A percentile compares a stretch with the other conserved stretches of the same genome.
Evolutionary conservation across 2,329 filamentous ascomycete genomes (phyloP).

Genomic region (Calonectria montana): DNA sequence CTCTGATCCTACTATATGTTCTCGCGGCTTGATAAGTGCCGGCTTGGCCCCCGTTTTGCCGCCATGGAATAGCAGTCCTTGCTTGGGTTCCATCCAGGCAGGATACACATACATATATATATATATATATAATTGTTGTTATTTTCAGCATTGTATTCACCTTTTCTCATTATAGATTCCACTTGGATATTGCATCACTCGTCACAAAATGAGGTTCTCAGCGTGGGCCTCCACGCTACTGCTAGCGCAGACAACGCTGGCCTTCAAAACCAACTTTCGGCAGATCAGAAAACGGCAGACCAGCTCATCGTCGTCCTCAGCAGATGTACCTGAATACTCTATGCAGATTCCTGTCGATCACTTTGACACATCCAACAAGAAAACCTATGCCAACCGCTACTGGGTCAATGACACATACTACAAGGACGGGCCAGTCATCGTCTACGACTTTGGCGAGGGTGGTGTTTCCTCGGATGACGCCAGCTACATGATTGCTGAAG

Average conservation of each 20-base stretch:
- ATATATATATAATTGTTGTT: too few relatives aligned
- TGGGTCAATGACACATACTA: slow-evolving; percentile 41
- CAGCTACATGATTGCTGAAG: slow-evolving; percentile 22
- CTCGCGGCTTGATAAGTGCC: not conserved
- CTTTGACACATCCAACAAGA: slow-evolving; percentile 30
- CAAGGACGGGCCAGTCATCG: slow-evolving; percentile 38
- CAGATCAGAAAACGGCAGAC: not conserved
- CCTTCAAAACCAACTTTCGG: slow-evolving; percentile 9
- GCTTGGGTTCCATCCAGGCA: not conserved
- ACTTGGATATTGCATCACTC: not conserved
- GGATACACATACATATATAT: not conserved
- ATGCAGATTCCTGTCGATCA: slow-evolving; percentile 35
- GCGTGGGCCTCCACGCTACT: slow-evolving; percentile 7
- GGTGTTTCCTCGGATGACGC: slow-evolving; percentile 10
- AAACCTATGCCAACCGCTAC: slow-evolving; percentile 35
- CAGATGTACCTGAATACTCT: slow-evolving; percentile 20
- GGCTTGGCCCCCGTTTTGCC: not conserved
- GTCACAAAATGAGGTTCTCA: slow-evolving; percentile 9
- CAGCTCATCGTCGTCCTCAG: not conserved
- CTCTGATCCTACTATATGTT: not conserved
- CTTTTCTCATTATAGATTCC: too few relatives aligned
- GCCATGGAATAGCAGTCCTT: too few relatives aligned
- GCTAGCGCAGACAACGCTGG: slow-evolving; percentile 10
- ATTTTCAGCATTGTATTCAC: too few relatives aligned
- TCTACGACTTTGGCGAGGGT: slow-evolving; percentile 38